Evolutionary conservation across 2,329 filamentous ascomycete genomes (phyloP), one percentile per base, ranked within the genome.

Genomic region (Alternaria solani): DNA sequence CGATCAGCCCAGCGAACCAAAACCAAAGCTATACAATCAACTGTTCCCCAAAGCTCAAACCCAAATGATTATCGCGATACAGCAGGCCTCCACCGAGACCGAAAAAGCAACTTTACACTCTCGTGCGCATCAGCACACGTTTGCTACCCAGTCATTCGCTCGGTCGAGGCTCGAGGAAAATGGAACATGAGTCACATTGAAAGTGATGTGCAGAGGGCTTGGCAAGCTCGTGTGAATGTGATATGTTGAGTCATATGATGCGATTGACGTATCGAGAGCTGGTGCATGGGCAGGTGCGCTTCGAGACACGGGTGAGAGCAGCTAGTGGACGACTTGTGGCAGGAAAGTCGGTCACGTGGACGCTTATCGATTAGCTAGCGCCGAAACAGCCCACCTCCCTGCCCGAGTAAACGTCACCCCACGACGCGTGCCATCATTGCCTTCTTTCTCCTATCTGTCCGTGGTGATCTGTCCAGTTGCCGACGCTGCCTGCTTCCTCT

Each of bases 331-430:
- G 16, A 36, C 32, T 0, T 5, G 8, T 3, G 28, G 7, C 9
- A 30, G 11, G 28, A 36, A 16, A 36, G 14, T 20, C 38, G 39
- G 36, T 49, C 51, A 49, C 46, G 46, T 49, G 46, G 16, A 12
- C 14, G 1, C 5, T 55, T 60, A 60, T 56, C 60, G 56, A 62
- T 55, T 53, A 34, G 25, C 51, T 62, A 62, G 47, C 48, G 57
- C 52, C 43, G 52, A 52, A 59, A 46, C n/a, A 38, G 41, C 52
- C 20, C 43, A 23, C 34, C 32, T 20, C 46, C 12, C 20, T 30
- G 38, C n/a, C n/a, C 57, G 52, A 52, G 23, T 6, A 60, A 62
- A 62, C 52, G 48, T 62, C 56, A 59, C 52, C 38, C 42, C 30
- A 47, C 38, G 54, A 49, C 39, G 34, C 43, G 48, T 38, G 30